phyloP scores from a whole-genome alignment of 257 asterid species.

The Primulina tabacum region DNA sequence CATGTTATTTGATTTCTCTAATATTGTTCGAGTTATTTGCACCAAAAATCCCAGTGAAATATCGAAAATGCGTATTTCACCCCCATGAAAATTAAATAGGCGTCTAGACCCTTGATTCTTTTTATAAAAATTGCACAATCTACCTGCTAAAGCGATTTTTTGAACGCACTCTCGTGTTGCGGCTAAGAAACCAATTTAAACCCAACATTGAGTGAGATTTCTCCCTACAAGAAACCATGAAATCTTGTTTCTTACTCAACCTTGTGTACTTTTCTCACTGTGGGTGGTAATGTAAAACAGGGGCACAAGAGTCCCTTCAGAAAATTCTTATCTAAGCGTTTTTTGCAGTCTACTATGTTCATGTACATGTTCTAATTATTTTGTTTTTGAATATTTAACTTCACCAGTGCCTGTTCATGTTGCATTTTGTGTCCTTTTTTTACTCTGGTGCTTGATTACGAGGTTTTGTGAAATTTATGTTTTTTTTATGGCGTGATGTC shows the following conservation, averaged over 20 bases:
- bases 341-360: slow-evolving; percentile 12
- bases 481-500: slow-evolving; percentile 16
- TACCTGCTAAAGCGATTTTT: too few species aligned
- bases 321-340: background rate
- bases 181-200: too few species aligned
- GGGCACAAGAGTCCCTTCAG: background rate
- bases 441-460: background rate
- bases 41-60: too few species aligned
- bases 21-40: background rate
- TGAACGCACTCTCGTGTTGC: too few species aligned
- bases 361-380: background rate
- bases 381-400: background rate
- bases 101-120: too few species aligned
- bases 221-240: too few species aligned
- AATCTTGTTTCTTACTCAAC: too few species aligned
- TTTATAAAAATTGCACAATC: too few species aligned
- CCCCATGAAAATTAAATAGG: too few species aligned
- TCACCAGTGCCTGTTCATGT: background rate
- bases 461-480: slow-evolving; percentile 18
- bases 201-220: too few species aligned
- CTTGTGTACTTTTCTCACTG: background rate
- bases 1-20: slow-evolving; percentile 32
- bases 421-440: background rate
- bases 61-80: too few species aligned
- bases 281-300: slow-evolving; percentile 9